Percentiles rank a stretch among this genome's conserved stretches.
phyloP scores from a whole-genome alignment of 169 alveolate species.

The Plasmodium adleri region DNA sequence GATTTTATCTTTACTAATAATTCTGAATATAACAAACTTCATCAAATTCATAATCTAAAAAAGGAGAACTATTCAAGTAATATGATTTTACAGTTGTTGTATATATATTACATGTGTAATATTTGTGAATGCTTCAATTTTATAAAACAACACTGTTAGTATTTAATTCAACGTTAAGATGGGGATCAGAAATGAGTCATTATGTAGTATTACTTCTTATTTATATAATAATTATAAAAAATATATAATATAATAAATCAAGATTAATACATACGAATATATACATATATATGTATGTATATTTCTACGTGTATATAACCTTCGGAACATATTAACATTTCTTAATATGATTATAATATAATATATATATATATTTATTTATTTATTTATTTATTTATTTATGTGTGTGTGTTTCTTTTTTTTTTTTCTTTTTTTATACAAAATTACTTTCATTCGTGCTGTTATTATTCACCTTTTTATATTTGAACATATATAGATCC shows the following conservation, averaged over 20 bases:
- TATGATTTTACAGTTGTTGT: slow-evolving; percentile 39
- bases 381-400: neutral
- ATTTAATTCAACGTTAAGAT: neutral
- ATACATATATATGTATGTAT: too few species aligned
- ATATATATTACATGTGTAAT: slow-evolving; percentile 50
- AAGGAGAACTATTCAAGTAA: slow-evolving; percentile 15
- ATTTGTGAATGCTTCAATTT: slow-evolving; percentile 21
- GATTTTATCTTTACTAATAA: slow-evolving; percentile 34
- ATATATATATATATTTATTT: neutral
- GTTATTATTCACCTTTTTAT: neutral
- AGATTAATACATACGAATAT: too few species aligned
- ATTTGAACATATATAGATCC: neutral
- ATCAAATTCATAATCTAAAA: slow-evolving; percentile 2
- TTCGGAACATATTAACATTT: too few species aligned
- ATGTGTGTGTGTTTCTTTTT: neutral
- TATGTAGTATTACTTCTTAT: too few species aligned
- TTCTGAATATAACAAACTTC: neutral
- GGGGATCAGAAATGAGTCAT: too few species aligned
- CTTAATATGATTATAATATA: too few species aligned
- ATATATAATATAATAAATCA: too few species aligned
- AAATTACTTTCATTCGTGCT: too few species aligned
- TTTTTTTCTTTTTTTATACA: too few species aligned
- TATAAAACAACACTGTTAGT: neutral
- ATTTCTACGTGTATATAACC: too few species aligned
- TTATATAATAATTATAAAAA: too few species aligned